Percentiles rank a stretch among this genome's conserved stretches.
Evolutionary conservation across 768 basidiomycete species (phyloP).

Genomic region (Hypholoma sublateritium): DNA sequence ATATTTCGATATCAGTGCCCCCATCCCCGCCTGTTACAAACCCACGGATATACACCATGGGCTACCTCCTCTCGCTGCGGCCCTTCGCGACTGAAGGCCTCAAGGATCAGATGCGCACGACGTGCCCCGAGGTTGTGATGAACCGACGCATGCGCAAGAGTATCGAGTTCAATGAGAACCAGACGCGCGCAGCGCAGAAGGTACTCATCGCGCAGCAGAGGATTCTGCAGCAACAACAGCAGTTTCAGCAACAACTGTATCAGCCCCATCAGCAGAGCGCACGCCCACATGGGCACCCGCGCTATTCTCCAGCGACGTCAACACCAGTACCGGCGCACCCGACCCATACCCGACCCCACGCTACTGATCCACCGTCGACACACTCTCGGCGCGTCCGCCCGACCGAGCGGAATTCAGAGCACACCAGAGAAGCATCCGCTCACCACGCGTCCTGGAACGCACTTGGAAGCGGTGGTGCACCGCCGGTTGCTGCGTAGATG

Average conservation of each 20-base stretch:
- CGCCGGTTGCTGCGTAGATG: background rate
- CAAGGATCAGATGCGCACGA: constrained; percentile 19
- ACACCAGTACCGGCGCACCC: background rate
- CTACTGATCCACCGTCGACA: background rate
- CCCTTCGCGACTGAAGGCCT: constrained; percentile 20
- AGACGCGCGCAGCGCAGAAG: background rate
- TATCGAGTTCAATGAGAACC: constrained; percentile 21
- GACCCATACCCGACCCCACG: background rate
- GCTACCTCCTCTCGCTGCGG: constrained; percentile 18
- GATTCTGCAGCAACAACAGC: background rate
- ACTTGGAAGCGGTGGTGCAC: background rate
- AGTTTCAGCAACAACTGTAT: constrained; percentile 6
- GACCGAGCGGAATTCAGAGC: background rate
- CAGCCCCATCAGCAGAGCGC: background rate
- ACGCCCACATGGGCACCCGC: background rate
- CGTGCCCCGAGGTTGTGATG: constrained; percentile 30
- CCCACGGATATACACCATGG: constrained; percentile 12
- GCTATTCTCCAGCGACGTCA: background rate
- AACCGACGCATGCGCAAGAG: constrained; percentile 31
- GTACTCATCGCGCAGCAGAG: background rate
- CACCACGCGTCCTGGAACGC: background rate
- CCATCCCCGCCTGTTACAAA: background rate
- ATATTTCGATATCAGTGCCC: background rate
- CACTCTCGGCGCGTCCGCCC: background rate
- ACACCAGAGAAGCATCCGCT: background rate